phyloP scores from a whole-genome alignment of 768 basidiomycete species.

The Leccinum variicolor region DNA sequence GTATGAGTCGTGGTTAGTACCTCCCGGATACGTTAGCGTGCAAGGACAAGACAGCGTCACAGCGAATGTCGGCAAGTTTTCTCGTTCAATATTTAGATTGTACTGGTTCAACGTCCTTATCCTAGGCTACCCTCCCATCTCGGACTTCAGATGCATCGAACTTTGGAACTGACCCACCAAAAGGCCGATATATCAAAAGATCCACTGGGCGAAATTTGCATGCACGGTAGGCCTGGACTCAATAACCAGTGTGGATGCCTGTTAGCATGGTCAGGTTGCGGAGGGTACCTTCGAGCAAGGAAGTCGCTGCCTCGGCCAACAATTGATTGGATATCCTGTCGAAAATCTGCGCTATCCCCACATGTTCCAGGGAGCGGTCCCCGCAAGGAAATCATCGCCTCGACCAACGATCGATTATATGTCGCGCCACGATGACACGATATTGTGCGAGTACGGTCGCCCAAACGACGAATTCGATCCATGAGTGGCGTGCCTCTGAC shows the following conservation, averaged over 20 bases:
- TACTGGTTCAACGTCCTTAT: not conserved
- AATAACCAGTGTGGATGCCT: not conserved
- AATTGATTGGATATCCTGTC: not conserved
- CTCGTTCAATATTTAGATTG: not conserved
- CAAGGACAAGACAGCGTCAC: not conserved
- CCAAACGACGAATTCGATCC: conserved; percentile 24
- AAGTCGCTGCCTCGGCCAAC: not conserved
- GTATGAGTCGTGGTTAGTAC: not conserved
- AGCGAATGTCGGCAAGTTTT: not conserved
- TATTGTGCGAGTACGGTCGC: not conserved
- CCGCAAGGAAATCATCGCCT: not conserved
- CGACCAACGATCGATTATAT: not conserved
- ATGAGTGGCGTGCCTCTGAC: conserved; percentile 32
- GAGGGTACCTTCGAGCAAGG: not conserved
- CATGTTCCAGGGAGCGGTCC: not conserved
- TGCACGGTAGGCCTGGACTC: no score
- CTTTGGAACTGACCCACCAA: not conserved
- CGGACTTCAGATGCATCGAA: not conserved
- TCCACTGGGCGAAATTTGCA: not conserved
- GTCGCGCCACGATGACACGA: not conserved
- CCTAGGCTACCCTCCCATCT: not conserved
- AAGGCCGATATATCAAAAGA: not conserved
- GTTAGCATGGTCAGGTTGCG: not conserved
- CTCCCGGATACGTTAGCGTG: not conserved
- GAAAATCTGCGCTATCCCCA: not conserved